A percentile compares a stretch with the other conserved stretches of the same genome.
These are phyloP conservation scores for Euptelea pleiosperma DNA, from an alignment of 164 flowering plant species.

Conservation along the genomic window DNA sequence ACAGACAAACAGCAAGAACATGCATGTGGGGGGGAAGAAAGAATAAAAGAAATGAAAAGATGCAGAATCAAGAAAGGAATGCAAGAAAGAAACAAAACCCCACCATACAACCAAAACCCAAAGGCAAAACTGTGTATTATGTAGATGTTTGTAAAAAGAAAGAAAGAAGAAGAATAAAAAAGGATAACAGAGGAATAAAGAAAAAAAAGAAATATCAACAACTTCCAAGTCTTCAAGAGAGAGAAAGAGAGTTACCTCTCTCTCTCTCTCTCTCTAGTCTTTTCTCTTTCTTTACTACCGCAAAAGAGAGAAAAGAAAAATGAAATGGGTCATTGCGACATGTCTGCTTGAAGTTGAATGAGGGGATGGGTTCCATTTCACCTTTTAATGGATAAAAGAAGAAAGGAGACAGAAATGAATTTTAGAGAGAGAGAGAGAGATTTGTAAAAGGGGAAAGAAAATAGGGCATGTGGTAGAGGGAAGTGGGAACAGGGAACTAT, in stretches of 20 bases:
- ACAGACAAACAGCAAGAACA: slow-evolving; percentile 51
- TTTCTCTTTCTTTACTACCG: slow-evolving; percentile 4
- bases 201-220: slow-evolving; percentile 10
- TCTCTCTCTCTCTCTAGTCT: background rate
- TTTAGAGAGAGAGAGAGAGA: slow-evolving; percentile 12
- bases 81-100: slow-evolving; percentile 19
- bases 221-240: slow-evolving; percentile 8
- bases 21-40: slow-evolving; percentile 34
- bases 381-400: slow-evolving; percentile 2
- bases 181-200: slow-evolving; percentile 9
- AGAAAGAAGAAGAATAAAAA: slow-evolving; percentile 10
- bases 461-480: no score
- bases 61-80: slow-evolving; percentile 21
- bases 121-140: background rate
- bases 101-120: slow-evolving; percentile 12
- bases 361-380: background rate
- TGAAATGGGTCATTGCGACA: slow-evolving; percentile 11
- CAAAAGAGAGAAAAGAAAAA: slow-evolving; percentile 7
- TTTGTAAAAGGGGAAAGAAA: background rate
- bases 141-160: no score
- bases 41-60: slow-evolving; percentile 18
- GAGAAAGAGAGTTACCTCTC: slow-evolving; percentile 6
- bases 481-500: no score
- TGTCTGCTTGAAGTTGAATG: slow-evolving; percentile 10
- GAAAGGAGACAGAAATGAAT: no score